Conservation (phyloP, 495 filamentous ascomycete genomes). For the Lepidopterella palustris region DNA sequence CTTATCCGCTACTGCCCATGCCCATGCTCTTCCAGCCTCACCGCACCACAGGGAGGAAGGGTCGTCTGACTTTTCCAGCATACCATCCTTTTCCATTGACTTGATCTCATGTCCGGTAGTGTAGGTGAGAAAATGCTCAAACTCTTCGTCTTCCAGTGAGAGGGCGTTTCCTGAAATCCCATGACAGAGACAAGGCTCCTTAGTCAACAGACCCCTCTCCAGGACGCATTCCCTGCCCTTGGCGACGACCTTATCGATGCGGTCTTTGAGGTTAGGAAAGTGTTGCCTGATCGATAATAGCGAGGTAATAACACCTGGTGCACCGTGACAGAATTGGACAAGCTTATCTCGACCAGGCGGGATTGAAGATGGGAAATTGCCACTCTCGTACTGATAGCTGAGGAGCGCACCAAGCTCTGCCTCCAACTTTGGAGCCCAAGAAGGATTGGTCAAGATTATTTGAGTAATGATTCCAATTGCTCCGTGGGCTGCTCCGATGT, state of each 20-base stretch:
- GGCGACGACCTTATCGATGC: slow-evolving; percentile 44
- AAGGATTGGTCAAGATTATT: slow-evolving; percentile 48
- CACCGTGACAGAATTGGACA: slow-evolving; percentile 64
- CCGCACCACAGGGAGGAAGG: slow-evolving; percentile 40
- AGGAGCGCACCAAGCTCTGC: slow-evolving; percentile 43
- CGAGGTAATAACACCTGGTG: slow-evolving; percentile 53
- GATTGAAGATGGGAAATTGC: slow-evolving; percentile 40
- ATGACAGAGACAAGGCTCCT: slow-evolving; percentile 59
- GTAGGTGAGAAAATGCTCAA: slow-evolving; percentile 49
- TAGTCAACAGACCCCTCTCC: slow-evolving; percentile 50
- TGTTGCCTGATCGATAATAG: slow-evolving; percentile 43
- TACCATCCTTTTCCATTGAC: slow-evolving; percentile 41
- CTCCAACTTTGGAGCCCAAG: slow-evolving; percentile 39
- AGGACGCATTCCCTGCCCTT: slow-evolving; percentile 45
- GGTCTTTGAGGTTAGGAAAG: slow-evolving; percentile 43
- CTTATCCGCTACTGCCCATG: slow-evolving; percentile 42
- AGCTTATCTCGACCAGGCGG: slow-evolving; percentile 42
- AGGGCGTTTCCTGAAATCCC: slow-evolving; percentile 59
- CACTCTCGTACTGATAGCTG: slow-evolving; percentile 40
- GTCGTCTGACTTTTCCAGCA: slow-evolving; percentile 39
- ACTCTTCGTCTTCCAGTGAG: slow-evolving; percentile 37
- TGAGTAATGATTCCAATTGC: slow-evolving; percentile 57
- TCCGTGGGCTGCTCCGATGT: slow-evolving; percentile 57
- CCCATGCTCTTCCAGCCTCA: slow-evolving; percentile 46
- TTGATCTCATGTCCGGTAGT: slow-evolving; percentile 47